Conservation (phyloP, 805 yeast genomes). For the Saccharomycopsis olivae region DNA sequence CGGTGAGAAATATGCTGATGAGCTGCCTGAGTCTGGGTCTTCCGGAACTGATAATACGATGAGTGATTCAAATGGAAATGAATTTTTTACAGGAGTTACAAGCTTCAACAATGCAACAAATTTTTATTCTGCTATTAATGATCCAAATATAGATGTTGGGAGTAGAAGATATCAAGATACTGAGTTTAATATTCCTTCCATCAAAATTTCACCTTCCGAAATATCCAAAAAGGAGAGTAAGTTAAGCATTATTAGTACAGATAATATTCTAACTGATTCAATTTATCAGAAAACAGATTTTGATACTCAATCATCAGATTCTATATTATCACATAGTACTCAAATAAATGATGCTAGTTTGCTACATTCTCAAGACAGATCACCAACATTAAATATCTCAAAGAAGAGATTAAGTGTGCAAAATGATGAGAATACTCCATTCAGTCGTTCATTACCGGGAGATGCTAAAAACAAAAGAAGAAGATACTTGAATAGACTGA, state of each 20-base stretch:
- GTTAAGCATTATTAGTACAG: neutral
- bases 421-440: constrained; percentile 3
- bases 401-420: too few relatives aligned
- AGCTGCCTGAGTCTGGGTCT: neutral
- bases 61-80: neutral
- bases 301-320: neutral
- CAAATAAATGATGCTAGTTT: constrained; percentile 1
- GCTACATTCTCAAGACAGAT: neutral
- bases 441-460: constrained; percentile 10
- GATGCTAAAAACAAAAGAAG: neutral
- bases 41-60: neutral
- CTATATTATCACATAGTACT: constrained; percentile 9
- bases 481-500: constrained; percentile 3
- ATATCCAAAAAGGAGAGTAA: neutral
- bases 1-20: neutral
- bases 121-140: neutral
- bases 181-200: constrained; percentile 1
- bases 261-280: constrained; percentile 2
- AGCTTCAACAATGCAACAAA: neutral
- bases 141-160: neutral
- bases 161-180: neutral
- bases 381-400: neutral
- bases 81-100: neutral
- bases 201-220: neutral
- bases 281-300: neutral